Percentiles rank a stretch among this genome's conserved stretches.
phyloP scores from a whole-genome alignment of 148 eudicot species.

The Camellia lanceoleosa region DNA sequence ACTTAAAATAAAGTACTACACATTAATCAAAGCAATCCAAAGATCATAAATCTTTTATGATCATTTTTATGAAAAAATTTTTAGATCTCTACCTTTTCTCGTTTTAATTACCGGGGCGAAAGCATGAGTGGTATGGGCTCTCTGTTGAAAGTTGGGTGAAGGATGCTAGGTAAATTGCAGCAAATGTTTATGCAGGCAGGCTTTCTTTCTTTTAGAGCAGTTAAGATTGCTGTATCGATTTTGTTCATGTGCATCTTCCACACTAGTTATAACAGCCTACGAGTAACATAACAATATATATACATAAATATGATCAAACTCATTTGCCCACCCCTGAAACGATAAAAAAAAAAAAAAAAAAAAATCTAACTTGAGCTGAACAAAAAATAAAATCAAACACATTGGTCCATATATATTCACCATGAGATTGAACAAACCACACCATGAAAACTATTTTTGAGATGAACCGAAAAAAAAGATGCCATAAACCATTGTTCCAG shows the following conservation, averaged over 20 bases:
- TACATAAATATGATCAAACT: not conserved
- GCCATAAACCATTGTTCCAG: not conserved
- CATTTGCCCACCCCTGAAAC: not conserved
- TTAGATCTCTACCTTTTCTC: no score
- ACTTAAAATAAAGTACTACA: no score
- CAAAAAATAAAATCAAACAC: not conserved
- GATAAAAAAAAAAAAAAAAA: not conserved
- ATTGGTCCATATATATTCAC: not conserved
- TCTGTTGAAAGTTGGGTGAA: constrained; percentile 23
- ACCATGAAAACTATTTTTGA: not conserved
- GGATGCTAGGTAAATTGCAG: constrained; percentile 19
- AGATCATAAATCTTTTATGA: no score
- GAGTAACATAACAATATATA: not conserved
- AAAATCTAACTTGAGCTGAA: not conserved
- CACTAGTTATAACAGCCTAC: constrained; percentile 11
- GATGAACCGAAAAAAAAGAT: not conserved
- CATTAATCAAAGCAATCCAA: no score
- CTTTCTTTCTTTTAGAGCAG: constrained; percentile 20
- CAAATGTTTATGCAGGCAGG: constrained; percentile 16
- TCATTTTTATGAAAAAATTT: no score
- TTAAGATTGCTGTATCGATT: constrained; percentile 15
- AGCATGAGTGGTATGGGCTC: constrained; percentile 12
- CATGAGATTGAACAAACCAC: not conserved
- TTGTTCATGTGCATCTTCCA: constrained; percentile 21
- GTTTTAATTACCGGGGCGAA: constrained; percentile 12